Evolutionary conservation across 2,329 filamentous ascomycete species (phyloP), one percentile per base, ranked within the genome.

Genomic region (Colletotrichum spaethianum): DNA sequence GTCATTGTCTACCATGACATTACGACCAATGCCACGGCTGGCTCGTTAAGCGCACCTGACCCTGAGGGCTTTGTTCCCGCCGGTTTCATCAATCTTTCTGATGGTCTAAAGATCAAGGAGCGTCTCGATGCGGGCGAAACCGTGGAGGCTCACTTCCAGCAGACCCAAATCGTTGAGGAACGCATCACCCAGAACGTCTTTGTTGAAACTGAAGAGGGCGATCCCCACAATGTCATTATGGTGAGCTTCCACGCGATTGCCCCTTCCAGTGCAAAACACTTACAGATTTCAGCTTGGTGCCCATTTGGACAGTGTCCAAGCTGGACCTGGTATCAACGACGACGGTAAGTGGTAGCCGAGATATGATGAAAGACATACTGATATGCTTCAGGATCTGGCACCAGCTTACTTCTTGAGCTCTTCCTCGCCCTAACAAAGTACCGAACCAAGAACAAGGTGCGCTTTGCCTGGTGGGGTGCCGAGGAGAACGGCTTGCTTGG

Each of bases 381-480:
- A 71, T 14, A 14, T 4, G 1, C 6, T 11, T 20, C 23, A 73
- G 78, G 85, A 9, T 85, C 82, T 0, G 85, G 85, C 4, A 82
- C 81, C 3, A 79, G 82, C 0, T 79, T 83, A 0, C 77, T 85
- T 38, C 79, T 86, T 2, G 83, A 86, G 61, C 76, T 85, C 16
- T 83, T 83, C 68, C 81, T 80, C 28, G 81, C 78, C n/a, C 77
- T 84, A 23, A 74, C 79, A 16, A 79, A 85, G 63, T 81, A 78
- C 67, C 77, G 77, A 3, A 80, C 78, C 40, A 80, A 80, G 38
- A 77, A 80, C 75, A 82, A 81, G 72, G 78, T 85, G 2, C 79
- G 83, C 5, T 85, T 86, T 56, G 81, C 78, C 0, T 86, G 83
- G 82, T 86, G 84, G 84, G 83, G 81, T 0, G 85, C 84, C 0